phyloP scores from a whole-genome alignment of 768 basidiomycete genomes.

The Amanita exitialis region DNA sequence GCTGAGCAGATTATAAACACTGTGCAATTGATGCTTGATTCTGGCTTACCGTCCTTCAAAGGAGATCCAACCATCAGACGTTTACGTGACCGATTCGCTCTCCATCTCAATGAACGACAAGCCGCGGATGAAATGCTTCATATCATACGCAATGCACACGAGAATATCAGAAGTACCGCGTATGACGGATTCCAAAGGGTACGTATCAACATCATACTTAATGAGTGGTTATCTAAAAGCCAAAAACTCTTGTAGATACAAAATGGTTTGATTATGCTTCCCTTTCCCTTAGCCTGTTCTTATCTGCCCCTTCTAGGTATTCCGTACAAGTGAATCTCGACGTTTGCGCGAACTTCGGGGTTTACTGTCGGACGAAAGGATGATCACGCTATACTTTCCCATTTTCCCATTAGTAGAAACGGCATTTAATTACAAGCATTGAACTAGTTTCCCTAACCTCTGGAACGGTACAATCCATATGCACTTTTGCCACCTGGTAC shows the following conservation, averaged over 20 bases:
- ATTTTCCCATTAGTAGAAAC: too few relatives aligned
- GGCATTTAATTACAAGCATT: too few relatives aligned
- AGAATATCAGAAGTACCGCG: conserved; percentile 86
- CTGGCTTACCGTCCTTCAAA: conserved; percentile 93
- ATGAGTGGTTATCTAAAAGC: neutral
- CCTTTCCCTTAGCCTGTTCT: neutral
- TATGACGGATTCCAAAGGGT: conserved; percentile 96
- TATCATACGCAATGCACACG: conserved; percentile 85
- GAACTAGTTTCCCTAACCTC: neutral
- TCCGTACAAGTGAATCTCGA: conserved; percentile 27
- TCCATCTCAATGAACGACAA: conserved; percentile 74
- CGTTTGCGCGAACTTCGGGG: neutral
- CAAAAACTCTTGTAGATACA: conserved; percentile 19
- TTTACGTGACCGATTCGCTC: conserved; percentile 78
- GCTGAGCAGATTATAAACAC: conserved; percentile 85
- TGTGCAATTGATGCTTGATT: conserved; percentile 89
- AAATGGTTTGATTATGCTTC: conserved; percentile 22
- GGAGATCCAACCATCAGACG: conserved; percentile 88
- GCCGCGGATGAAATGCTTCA: conserved; percentile 93
- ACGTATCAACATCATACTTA: conserved; percentile 16
- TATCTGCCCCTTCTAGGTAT: conserved; percentile 20
- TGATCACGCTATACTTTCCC: too few relatives aligned
- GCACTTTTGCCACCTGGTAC: neutral
- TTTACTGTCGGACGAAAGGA: neutral
- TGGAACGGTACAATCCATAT: neutral